Conservation (phyloP, 2,329 filamentous ascomycete species). For the Fusarium sp. region DNA sequence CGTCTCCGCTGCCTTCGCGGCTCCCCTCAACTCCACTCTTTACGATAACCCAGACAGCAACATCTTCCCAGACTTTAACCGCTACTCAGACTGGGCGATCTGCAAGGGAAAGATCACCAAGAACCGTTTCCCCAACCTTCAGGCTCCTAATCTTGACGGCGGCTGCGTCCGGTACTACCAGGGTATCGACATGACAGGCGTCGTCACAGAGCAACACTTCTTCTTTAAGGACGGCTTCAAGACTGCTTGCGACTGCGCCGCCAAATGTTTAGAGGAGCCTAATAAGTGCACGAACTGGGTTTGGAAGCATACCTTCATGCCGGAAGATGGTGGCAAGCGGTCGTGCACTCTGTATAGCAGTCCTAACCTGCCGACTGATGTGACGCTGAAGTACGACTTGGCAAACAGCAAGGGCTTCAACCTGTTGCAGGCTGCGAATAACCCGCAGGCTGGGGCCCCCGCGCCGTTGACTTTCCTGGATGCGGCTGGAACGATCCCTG, state of each 20-base stretch:
- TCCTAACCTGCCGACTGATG: neutral
- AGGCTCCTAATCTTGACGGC: neutral
- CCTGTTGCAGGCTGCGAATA: neutral
- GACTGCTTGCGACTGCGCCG: too few species aligned
- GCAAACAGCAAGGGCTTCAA: neutral
- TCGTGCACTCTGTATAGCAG: too few species aligned
- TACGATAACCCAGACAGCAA: neutral
- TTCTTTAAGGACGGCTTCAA: too few species aligned
- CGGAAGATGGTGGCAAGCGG: too few species aligned
- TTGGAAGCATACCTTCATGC: too few species aligned
- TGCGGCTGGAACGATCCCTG: neutral
- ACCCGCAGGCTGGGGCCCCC: neutral
- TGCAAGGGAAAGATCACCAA: neutral
- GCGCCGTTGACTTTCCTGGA: neutral
- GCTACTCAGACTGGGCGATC: neutral
- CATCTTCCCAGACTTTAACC: neutral
- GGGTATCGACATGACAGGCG: neutral
- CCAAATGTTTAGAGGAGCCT: too few species aligned
- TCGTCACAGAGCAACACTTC: neutral
- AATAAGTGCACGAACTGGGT: too few species aligned
- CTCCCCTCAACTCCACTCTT: too few species aligned
- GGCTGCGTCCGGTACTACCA: neutral
- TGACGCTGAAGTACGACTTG: neutral
- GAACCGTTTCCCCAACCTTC: neutral
- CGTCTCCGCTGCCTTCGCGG: neutral